Conservation (phyloP, 768 basidiomycete genomes). For the Russula foetens region DNA sequence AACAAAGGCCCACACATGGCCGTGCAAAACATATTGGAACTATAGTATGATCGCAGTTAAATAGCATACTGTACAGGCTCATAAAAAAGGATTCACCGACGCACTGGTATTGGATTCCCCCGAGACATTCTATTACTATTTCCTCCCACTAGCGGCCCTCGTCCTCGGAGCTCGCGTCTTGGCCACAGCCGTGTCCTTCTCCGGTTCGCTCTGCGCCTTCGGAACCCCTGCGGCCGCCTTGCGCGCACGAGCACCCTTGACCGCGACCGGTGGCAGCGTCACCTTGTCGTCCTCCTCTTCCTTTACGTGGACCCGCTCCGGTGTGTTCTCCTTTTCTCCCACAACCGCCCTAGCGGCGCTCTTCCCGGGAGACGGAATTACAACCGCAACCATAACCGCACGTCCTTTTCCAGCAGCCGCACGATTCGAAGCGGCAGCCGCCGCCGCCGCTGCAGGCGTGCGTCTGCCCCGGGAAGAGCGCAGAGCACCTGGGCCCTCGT, state of each 20-base stretch:
- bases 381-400: neutral
- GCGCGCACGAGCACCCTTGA: constrained; percentile 5
- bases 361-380: constrained; percentile 1
- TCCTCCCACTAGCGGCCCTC: constrained; percentile 12
- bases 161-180: constrained; percentile 20
- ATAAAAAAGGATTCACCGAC: neutral
- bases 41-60: neutral
- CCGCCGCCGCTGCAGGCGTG: constrained; percentile 14
- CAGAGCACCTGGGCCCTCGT: constrained; percentile 1
- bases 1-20: neutral
- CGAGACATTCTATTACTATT: neutral
- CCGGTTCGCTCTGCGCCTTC: constrained; percentile 18
- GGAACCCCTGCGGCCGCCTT: constrained; percentile 1
- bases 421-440: constrained; percentile 11
- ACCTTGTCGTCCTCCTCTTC: constrained; percentile 8
- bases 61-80: neutral
- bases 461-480: constrained; percentile 19
- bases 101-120: neutral
- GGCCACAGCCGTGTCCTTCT: constrained; percentile 14
- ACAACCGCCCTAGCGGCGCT: neutral
- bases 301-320: constrained; percentile 19
- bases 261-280: neutral
- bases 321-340: constrained; percentile 30
- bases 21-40: neutral
- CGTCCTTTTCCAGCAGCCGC: constrained; percentile 2